Evolutionary conservation across 805 yeast genomes (phyloP), one percentile per base, ranked within the genome.

Genomic region (Danielozyma ontarioensis): DNA sequence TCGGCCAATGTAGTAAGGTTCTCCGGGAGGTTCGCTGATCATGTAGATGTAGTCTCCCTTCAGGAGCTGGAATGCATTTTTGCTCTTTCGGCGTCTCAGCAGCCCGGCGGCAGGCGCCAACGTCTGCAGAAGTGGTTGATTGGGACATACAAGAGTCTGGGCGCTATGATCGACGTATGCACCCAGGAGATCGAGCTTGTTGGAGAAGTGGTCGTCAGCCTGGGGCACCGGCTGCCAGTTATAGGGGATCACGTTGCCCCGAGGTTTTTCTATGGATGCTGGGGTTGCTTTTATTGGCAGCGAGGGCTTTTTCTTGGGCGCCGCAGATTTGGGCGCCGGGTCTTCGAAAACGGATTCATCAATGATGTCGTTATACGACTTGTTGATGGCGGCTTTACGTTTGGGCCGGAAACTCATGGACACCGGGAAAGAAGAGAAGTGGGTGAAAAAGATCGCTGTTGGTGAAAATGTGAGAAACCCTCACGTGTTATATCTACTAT

Each of bases 11-110:
- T 87, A 85, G 63, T 83, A 93, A 0, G 97, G 97, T 48, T 87
- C 96, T 2, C 95, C 93, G 0, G 96, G 87, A 1, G 96, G 96
- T 55, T 87, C 96, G 41, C 93, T 78, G 10, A 89, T 71, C 78
- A 89, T 78, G 53, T 83, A 88, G 7, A 88, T 80, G 38, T 69
- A 77, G 36, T 88, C 95, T 33, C 76, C 76, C 40, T 74, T 75
- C 4, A 40, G 39, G n/a, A 75, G 38, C 29, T 49, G 54, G 34
- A 58, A 51, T 3, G 59, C 52, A 30, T 17, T 29, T 19, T 34
- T 22, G 31, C 23, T 29, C 13, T 25, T 22, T 13, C 16, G 23
- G 7, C 23, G 17, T 23, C 24, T 14, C 12, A 14, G 28, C 25
- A 14, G 10, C n/a, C 13, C 15, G 13, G 6, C 31, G 17, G 25